Base-by-base conservation (phyloP, 352 stramenopile species). In the Pythium aristosporum region DNA sequence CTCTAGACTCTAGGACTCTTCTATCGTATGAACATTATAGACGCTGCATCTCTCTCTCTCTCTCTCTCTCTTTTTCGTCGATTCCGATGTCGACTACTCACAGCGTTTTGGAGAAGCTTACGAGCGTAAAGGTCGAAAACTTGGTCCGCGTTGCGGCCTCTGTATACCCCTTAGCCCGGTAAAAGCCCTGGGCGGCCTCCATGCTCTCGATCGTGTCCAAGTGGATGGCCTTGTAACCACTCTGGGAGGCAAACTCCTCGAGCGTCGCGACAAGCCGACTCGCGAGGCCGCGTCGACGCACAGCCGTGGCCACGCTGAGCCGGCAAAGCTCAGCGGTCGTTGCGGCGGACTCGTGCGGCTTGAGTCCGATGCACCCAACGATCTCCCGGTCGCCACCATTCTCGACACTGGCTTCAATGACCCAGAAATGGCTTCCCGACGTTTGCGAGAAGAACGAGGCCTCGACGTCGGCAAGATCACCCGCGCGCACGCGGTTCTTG, bases 171-270 rank as follows among this genome's bases (percentile, higher is more conserved):
- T 73, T 68, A 4, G 62, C 46, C 6, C 25, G 58, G 37, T 92
- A 92, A 10, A 92, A 72, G 25, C 72, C 55, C 56, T 89, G 75
- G 32, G 83, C 79, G 3, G 67, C 69, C 47, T 73, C 34, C 83
- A 92, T 90, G 10, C 65, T 70, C 13, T 68, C 79, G 57, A 92
- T 88, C 6, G 83, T 92, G 30, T 92, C 83, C 18, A 90, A 70
- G 30, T 54, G 48, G 46, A 92, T 74, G 5, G 72, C 25, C 5
- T 55, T 34, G 52, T 78, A 89, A 3, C 64, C 67, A 18, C 41
- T 61, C 23, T 60, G 68, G 5, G 13, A 30, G 0, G 68, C 70
- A 65, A 85, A 88, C 10, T 2, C 13, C 55, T 92, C 83, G 10
- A 87, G 63, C 5, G 53, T 61, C 28, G 37, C 25, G 1, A 92